Evolutionary conservation across 305 asterid genomes (phyloP), one percentile per base, ranked within the genome.

Genomic region (Galium porrigens): DNA sequence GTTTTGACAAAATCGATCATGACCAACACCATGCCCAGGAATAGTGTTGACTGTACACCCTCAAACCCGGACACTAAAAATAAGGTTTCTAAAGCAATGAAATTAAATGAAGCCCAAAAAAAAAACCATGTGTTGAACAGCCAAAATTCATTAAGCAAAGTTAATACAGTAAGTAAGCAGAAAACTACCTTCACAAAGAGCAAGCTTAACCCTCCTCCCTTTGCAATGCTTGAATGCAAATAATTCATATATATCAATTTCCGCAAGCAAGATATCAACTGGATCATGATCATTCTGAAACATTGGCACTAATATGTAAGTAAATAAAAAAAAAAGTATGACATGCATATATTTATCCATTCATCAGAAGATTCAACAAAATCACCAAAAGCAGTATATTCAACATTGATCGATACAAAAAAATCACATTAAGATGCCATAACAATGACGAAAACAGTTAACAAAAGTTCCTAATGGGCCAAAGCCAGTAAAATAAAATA

Each of bases 161-260:
- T 37, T 17, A 61, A 5, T 25, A 11, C 39, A 58, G 46, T 41
- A 44, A 44, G 70, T 58, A 65, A 54, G 32, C 69, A 58, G 68
- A 11, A 42, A 57, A 68, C 68, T 81, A 94, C 99, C 97, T 82
- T 89, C 89, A 70, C 99, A 94, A 71, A 94, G 99, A 56, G 96
- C 90, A 76, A 94, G 99, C 85, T 89, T 85, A 72, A 85, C 89
- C 84, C 81, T 89, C 79, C 99, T 85, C 78, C 96, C 94, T 72
- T 85, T 83, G 69, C 99, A 94, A 76, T 89, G 99, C 70, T 83
- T 87, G 80, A 94, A 94, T 73, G 92, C 89, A 80, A 89, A 94
- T 48, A 94, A 87, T 82, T 94, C 99, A 72, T 94, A 94, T 81
- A 94, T 89, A 77, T 94, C 99, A 63, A 94, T 89, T 81, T 94